Evolutionary conservation across 2,329 filamentous ascomycete species (phyloP), one percentile per base, ranked within the genome.

Genomic region (Monilinia fructicola): DNA sequence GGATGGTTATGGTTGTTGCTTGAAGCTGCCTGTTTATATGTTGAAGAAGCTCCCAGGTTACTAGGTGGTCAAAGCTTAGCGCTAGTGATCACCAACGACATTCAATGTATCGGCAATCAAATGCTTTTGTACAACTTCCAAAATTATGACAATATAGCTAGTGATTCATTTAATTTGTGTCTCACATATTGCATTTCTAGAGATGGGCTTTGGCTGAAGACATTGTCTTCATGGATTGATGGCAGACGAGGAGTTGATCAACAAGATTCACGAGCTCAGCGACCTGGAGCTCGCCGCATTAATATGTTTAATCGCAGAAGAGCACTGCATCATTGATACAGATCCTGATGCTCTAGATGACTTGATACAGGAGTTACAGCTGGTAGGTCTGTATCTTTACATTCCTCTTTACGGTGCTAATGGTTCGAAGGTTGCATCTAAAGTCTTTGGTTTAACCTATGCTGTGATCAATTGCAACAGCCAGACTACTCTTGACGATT

Each of bases 271-370:
- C 75, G 84, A 87, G 72, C 83, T 98, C 70, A 91, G 89, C 74
- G 93, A 97, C 79, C 83, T 97, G 52, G 93, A 97, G 79, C 86
- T 98, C 68, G 95, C 94, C 31, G 81, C 90, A 18, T 83, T 98
- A 52, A 85, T 97, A 61, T 93, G 90, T 75, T 85, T 98, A 62
- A 84, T 93, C 69, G 87, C 89, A 68, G 85, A 89, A 71, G 91
- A 97, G 77, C 93, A 98, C 78, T 97, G 92, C 79, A 87, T 98
- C 73, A 87, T 98, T 74, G 90, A 92, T 78, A 90, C 91, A 21
- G 85, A 88, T 2, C 77, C 80, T 5, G 80, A 85, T 46, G 79
- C 81, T 63, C 79, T 94, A 66, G 83, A 90, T 76, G 84, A 88
- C 70, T 81, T 96, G n/a, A 83, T 88, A 54, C 83, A 86, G 63